These are phyloP conservation scores for Meira nashicola DNA, from an alignment of 1,284 basidiomycete species.

Conservation along the genomic window DNA sequence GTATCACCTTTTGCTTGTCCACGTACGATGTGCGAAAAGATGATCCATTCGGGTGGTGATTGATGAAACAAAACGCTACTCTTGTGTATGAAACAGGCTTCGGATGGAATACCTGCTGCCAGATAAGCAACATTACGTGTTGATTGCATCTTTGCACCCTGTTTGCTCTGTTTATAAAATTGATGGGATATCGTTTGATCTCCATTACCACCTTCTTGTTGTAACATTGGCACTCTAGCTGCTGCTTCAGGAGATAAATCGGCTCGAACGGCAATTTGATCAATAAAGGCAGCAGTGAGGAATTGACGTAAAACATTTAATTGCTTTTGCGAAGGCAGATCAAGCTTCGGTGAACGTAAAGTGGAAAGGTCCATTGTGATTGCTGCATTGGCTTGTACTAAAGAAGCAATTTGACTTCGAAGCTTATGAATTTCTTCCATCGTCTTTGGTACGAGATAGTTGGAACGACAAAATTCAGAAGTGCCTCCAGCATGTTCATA, in stretches of 20 bases:
- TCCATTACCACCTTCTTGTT: not conserved
- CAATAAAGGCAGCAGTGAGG: constrained; percentile 83
- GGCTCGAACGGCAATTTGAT: constrained; percentile 88
- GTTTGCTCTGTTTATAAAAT: constrained; percentile 2
- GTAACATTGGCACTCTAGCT: constrained; percentile 16
- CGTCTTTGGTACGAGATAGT: constrained; percentile 89
- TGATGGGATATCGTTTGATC: constrained; percentile 3
- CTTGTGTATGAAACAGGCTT: constrained; percentile 90
- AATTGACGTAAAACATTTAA: constrained; percentile 87
- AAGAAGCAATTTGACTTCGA: constrained; percentile 65
- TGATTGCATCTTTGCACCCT: constrained; percentile 67
- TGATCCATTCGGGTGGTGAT: constrained; percentile 76
- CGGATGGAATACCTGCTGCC: constrained; percentile 68
- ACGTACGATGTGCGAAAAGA: constrained; percentile 65
- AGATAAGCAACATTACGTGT: constrained; percentile 77
- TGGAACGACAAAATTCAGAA: constrained; percentile 71
- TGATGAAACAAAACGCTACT: constrained; percentile 71
- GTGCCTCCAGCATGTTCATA: constrained; percentile 85
- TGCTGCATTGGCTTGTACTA: constrained; percentile 26
- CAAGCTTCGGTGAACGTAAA: constrained; percentile 28
- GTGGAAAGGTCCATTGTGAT: not conserved
- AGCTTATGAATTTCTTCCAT: constrained; percentile 99
- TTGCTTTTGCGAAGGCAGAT: constrained; percentile 56
- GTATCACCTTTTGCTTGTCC: constrained; percentile 11
- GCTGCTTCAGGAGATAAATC: constrained; percentile 62